Conservation (phyloP, 2,329 filamentous ascomycete genomes). For the Diplodia intermedia region DNA sequence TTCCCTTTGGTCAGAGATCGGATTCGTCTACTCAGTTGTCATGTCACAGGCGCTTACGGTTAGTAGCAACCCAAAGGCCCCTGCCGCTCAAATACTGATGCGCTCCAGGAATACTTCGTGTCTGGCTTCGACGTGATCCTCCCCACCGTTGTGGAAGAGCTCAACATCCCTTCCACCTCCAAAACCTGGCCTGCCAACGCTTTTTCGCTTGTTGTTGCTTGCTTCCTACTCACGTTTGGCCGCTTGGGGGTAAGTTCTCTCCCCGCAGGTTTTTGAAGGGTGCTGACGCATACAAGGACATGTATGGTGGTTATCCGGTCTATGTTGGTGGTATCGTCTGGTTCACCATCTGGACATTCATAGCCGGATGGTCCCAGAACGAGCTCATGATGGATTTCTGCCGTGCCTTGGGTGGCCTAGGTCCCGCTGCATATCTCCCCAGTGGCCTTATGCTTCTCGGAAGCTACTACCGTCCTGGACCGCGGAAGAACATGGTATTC, state of each 20-base stretch:
- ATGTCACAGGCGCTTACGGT: conserved; percentile 42
- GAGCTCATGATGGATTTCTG: conserved; percentile 47
- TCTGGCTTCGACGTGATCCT: conserved; percentile 76
- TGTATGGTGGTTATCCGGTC: conserved; percentile 67
- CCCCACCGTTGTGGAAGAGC: conserved; percentile 66
- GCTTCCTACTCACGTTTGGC: conserved; percentile 58
- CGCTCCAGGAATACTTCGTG: conserved; percentile 70
- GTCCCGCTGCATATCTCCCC: conserved; percentile 46
- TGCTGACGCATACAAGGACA: conserved; percentile 51
- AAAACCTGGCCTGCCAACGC: conserved; percentile 61
- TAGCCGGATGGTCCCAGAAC: conserved; percentile 44
- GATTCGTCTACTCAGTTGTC: conserved; percentile 61
- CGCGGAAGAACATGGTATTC: conserved; percentile 48
- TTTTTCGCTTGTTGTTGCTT: conserved; percentile 58
- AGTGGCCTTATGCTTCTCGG: conserved; percentile 44
- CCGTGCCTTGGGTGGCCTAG: conserved; percentile 47
- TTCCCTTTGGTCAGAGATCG: conserved; percentile 58
- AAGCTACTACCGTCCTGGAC: conserved; percentile 46
- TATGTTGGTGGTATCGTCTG: conserved; percentile 66
- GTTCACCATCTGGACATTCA: conserved; percentile 43
- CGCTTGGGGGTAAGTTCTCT: conserved; percentile 32
- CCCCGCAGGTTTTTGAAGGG: not conserved
- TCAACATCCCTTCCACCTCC: conserved; percentile 70
- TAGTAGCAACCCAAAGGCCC: not conserved
- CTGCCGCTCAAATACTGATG: not conserved